phyloP scores from a whole-genome alignment of 208 protist genomes.

The Leishmania tarentolae region DNA sequence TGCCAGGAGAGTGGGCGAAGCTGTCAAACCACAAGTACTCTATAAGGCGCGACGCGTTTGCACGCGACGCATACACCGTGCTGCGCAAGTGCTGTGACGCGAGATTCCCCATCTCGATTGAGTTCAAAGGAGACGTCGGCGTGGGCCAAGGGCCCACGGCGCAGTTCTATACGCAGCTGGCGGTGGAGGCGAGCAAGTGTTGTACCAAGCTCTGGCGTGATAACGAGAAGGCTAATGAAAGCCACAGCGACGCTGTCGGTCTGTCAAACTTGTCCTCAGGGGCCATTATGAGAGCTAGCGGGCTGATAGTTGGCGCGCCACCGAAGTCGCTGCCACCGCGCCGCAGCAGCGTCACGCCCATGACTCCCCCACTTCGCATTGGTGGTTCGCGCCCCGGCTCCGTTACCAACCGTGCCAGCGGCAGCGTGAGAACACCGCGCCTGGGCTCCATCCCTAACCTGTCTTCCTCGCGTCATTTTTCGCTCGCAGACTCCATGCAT shows the following conservation, averaged over 20 bases:
- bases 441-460: neutral
- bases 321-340: constrained; percentile 20
- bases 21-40: constrained; percentile 85
- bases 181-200: constrained; percentile 51
- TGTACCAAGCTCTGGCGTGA: constrained; percentile 58
- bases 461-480: neutral
- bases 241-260: neutral
- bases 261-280: neutral
- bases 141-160: constrained; percentile 89
- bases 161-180: constrained; percentile 89
- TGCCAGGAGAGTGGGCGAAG: constrained; percentile 68
- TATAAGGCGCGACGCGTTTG: constrained; percentile 61
- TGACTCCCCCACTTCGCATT: constrained; percentile 8
- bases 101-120: constrained; percentile 79
- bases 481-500: constrained; percentile 12
- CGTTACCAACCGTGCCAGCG: neutral
- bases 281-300: neutral
- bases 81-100: constrained; percentile 71
- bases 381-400: neutral
- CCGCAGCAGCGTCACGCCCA: constrained; percentile 24
- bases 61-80: constrained; percentile 65
- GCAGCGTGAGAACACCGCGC: neutral
- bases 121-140: constrained; percentile 90
- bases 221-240: neutral
- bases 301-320: constrained; percentile 1